Conservation (phyloP, 331 rosid genomes). For the Rhamnella rubrinervis region DNA sequence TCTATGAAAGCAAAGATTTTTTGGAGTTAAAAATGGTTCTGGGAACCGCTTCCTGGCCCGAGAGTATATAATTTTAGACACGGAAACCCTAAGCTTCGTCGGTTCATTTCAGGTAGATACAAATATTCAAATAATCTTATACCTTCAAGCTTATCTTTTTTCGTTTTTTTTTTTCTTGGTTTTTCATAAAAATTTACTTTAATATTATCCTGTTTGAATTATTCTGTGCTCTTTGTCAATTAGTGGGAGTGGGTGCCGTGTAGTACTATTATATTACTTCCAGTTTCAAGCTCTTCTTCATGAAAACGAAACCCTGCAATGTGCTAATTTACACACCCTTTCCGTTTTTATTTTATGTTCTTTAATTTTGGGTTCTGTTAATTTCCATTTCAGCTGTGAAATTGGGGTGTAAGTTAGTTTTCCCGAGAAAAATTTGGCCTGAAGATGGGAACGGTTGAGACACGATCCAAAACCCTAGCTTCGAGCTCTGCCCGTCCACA, state of each 20-base stretch:
- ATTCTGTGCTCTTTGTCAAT: slow-evolving; percentile 7
- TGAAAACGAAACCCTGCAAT: slow-evolving; percentile 40
- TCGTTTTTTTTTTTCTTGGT: not conserved
- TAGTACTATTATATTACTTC: slow-evolving; percentile 25
- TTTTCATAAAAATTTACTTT: no score
- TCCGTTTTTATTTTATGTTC: not conserved
- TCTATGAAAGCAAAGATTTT: not conserved
- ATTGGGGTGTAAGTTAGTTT: slow-evolving; percentile 31
- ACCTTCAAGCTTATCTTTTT: slow-evolving; percentile 3
- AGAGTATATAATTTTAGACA: slow-evolving; percentile 15
- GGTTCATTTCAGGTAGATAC: slow-evolving; percentile 35
- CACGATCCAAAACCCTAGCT: slow-evolving; percentile 33
- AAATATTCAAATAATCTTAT: slow-evolving; percentile 1
- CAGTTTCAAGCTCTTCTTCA: slow-evolving; percentile 18
- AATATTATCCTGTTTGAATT: not conserved
- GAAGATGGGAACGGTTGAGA: slow-evolving; percentile 55
- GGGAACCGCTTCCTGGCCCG: slow-evolving; percentile 19
- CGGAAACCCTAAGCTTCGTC: slow-evolving; percentile 26
- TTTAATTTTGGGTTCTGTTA: not conserved
- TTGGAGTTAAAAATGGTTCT: slow-evolving; percentile 1
- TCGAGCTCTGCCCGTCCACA: slow-evolving; percentile 23
- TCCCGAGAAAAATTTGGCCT: slow-evolving; percentile 15
- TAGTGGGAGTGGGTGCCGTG: slow-evolving; percentile 8
- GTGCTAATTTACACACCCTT: slow-evolving; percentile 13
- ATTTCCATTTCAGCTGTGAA: slow-evolving; percentile 1